Evolutionary conservation across 1,139 yeast species (phyloP), one percentile per base, ranked within the genome.

Genomic region (Oligophagozyma castellii): DNA sequence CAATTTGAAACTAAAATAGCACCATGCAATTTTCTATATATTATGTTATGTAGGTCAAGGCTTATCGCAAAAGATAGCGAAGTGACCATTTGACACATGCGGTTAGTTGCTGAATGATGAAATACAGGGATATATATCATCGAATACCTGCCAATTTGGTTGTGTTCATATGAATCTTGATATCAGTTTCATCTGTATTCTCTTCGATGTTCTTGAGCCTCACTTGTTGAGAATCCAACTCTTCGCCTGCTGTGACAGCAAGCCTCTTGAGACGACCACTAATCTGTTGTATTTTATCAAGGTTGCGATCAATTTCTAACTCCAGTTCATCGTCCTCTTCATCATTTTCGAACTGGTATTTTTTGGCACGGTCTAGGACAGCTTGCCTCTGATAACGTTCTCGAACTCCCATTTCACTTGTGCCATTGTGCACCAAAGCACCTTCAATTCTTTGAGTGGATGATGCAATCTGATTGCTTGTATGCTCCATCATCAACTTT

Each of bases 261-360:
- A 72, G 53, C 27, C 57, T 59, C 40, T 62, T 65, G 38, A 72
- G 55, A 24, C 76, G 57, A 4, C 59, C 55, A 21, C 72, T 57
- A 4, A 69, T 63, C 19, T 58, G 56, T 19, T 58, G 53, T 28
- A 72, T 59, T 29, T 65, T 68, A 37, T 66, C 68, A 37, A 71
- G 47, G 38, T 71, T 70, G 35, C 58, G 55, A 36, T 69, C 73
- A 33, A 72, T 64, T 48, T 70, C 77, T 29, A 62, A 51, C 38
- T 72, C 78, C 55, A 71, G 56, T 35, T 65, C 73, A 39, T 70
- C 74, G 46, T 72, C 79, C 41, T 71, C 77, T 24, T 63, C 63
- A 42, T 70, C 76, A 15, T 61, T 67, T 39, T 70, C 78, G 44
- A 70, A 70, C 44, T 67, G 72, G 46, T 65, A 70, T 42, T 46